phyloP scores from a whole-genome alignment of 306 rosid genomes.

The Citrullus mucosospermus region DNA sequence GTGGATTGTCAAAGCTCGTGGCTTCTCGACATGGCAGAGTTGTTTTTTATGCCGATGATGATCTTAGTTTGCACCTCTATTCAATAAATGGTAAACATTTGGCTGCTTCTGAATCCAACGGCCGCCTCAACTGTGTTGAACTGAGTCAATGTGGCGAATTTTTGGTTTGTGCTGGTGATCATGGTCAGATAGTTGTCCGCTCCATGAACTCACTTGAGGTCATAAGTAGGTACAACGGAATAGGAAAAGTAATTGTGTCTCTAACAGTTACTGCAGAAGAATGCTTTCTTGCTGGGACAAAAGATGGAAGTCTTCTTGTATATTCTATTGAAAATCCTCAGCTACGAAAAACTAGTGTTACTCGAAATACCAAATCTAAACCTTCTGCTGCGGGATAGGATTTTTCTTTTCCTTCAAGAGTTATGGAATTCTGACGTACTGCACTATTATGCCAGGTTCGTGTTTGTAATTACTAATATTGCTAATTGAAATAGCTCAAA shows the following conservation, averaged over 20 bases:
- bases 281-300: constrained; percentile 91
- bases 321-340: constrained; percentile 88
- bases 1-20: constrained; percentile 80
- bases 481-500: neutral
- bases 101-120: constrained; percentile 83
- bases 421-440: constrained; percentile 14
- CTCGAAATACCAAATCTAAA: constrained; percentile 44
- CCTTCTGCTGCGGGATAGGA: constrained; percentile 25
- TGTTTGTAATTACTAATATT: neutral
- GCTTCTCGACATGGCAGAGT: constrained; percentile 77
- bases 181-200: constrained; percentile 87
- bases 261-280: constrained; percentile 79
- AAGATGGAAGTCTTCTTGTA: constrained; percentile 82
- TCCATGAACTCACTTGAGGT: constrained; percentile 89
- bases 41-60: constrained; percentile 84
- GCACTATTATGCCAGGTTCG: constrained; percentile 48
- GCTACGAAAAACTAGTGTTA: constrained; percentile 38
- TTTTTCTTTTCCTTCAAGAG: constrained; percentile 6
- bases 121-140: constrained; percentile 79
- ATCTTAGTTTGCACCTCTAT: constrained; percentile 85
- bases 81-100: constrained; percentile 92
- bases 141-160: constrained; percentile 85
- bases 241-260: constrained; percentile 76
- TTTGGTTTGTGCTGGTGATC: constrained; percentile 91
- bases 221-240: constrained; percentile 59